phyloP scores from a whole-genome alignment of 176 grass and related monocot species.

The Carex scoparia region DNA sequence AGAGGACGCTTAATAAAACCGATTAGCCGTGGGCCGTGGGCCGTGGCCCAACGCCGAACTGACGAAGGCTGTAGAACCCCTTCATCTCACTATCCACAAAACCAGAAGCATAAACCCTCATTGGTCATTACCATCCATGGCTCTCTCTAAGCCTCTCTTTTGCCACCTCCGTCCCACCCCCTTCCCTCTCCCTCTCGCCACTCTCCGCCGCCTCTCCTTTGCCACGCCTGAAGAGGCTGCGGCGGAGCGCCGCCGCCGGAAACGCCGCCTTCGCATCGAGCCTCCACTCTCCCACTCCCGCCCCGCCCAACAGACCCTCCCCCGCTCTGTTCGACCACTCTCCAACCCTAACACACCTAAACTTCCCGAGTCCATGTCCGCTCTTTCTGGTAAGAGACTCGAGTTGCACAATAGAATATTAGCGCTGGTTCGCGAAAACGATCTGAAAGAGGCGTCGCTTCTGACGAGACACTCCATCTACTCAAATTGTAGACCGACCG shows the following conservation, averaged over 20 bases:
- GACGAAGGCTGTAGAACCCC: too few relatives aligned
- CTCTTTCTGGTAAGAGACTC: conserved; percentile 67
- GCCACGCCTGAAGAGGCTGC: conserved; percentile 31
- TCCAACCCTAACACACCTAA: conserved; percentile 74
- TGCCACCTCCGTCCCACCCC: conserved; percentile 24
- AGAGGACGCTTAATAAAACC: too few relatives aligned
- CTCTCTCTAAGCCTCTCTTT: conserved; percentile 43
- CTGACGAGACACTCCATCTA: conserved; percentile 94
- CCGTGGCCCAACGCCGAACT: too few relatives aligned
- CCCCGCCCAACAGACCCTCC: conserved; percentile 38
- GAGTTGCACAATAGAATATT: conserved; percentile 84
- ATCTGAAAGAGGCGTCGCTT: conserved; percentile 86
- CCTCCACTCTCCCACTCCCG: conserved; percentile 42
- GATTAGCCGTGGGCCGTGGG: too few relatives aligned
- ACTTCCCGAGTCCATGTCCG: conserved; percentile 67
- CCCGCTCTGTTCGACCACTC: conserved; percentile 20
- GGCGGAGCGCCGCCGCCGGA: conserved; percentile 54
- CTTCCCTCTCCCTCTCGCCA: conserved; percentile 36
- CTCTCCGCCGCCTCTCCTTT: conserved; percentile 2
- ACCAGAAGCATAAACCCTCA: conserved; percentile 9
- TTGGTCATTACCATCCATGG: conserved; percentile 4
- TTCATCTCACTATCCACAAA: neutral
- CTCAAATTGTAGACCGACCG: conserved; percentile 89
- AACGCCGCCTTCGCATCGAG: conserved; percentile 54
- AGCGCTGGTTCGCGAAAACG: conserved; percentile 63